Evolutionary conservation across 345 rosid species (phyloP).

Genomic region (Salix koriyanagi): DNA sequence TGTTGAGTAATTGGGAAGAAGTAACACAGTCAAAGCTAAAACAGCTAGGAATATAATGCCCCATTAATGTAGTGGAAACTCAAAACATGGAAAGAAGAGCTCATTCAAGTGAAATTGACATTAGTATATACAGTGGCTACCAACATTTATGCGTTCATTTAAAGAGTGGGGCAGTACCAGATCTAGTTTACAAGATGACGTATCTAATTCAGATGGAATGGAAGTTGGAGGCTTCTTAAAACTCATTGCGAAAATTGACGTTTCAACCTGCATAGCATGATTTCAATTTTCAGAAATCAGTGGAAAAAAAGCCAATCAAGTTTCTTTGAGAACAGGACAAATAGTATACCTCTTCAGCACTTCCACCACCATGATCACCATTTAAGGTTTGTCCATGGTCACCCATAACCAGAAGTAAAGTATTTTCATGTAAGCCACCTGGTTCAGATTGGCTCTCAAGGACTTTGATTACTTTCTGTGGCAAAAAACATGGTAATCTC

Average conservation of each 20-base stretch:
- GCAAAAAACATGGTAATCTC: slow-evolving; percentile 2
- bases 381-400: slow-evolving; percentile 95
- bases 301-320: not conserved
- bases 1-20: not conserved
- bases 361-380: slow-evolving; percentile 99
- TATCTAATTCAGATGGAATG: slow-evolving; percentile 64
- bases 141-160: slow-evolving; percentile 1
- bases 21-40: not conserved
- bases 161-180: slow-evolving; percentile 37
- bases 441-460: slow-evolving; percentile 65
- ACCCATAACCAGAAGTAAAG: slow-evolving; percentile 88
- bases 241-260: slow-evolving; percentile 85
- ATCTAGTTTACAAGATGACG: slow-evolving; percentile 52
- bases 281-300: not conserved
- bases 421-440: slow-evolving; percentile 78
- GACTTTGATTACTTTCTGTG: slow-evolving; percentile 57
- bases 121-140: not conserved
- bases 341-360: slow-evolving; percentile 72
- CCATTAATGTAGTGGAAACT: not conserved
- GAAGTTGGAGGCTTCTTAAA: slow-evolving; percentile 52
- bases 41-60: not conserved
- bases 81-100: not conserved
- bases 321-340: slow-evolving; percentile 9
- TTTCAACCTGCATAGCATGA: slow-evolving; percentile 65
- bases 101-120: not conserved